phyloP scores from a whole-genome alignment of 2,329 filamentous ascomycete species.

The Pseudovirgaria hyperparasitica region DNA sequence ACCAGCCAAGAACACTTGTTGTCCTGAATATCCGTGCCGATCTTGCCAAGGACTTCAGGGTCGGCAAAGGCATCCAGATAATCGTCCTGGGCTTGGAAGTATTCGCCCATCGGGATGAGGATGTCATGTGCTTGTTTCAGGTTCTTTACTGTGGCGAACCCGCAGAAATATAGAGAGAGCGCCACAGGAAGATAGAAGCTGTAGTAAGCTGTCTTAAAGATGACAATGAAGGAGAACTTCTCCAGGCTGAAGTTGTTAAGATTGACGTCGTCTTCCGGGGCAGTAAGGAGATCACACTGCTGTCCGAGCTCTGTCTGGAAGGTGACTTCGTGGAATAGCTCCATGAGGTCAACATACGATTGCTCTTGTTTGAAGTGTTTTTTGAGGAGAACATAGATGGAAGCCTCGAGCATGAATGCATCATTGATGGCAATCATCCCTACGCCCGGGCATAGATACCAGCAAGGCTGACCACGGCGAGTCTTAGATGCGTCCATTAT shows the following conservation, averaged over 20 bases:
- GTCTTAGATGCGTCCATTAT: constrained; percentile 98
- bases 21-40: constrained; percentile 96
- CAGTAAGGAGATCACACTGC: constrained; percentile 86
- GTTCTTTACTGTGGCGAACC: constrained; percentile 76
- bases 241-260: constrained; percentile 89
- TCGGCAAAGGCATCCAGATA: constrained; percentile 97
- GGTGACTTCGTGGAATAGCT: constrained; percentile 91
- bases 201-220: constrained; percentile 99
- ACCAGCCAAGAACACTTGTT: constrained; percentile 99
- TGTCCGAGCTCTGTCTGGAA: constrained; percentile 95
- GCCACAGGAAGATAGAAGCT: constrained; percentile 97
- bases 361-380: constrained; percentile 85
- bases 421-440: constrained; percentile 98
- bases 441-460: constrained; percentile 82
- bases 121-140: constrained; percentile 82
- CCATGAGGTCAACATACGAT: constrained; percentile 78
- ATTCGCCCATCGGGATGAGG: constrained; percentile 92
- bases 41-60: constrained; percentile 89
- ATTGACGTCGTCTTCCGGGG: constrained; percentile 85
- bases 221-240: constrained; percentile 96
- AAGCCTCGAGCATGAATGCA: constrained; percentile 83
- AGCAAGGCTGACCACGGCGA: constrained; percentile 86
- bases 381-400: constrained; percentile 85
- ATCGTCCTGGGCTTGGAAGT: constrained; percentile 98
- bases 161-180: constrained; percentile 73